Conservation (phyloP, 257 asterid species). For the Solanum neorickii region DNA sequence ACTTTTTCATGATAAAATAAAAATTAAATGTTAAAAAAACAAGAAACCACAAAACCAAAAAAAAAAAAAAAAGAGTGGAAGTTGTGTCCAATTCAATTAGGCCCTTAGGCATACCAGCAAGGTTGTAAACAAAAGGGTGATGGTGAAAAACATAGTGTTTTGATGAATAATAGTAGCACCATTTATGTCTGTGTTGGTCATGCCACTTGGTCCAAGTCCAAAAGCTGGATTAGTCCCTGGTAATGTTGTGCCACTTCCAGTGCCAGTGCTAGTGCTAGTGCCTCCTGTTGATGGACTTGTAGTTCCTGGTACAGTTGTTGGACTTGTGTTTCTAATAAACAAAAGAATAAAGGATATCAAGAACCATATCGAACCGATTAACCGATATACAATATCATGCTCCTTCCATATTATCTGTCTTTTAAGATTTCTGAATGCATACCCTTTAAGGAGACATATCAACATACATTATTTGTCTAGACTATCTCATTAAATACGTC, state of each 20-base stretch:
- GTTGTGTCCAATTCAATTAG: not conserved
- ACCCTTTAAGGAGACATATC: not conserved
- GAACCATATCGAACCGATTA: not conserved
- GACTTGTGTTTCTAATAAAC: constrained; percentile 1
- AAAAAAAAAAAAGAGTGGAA: not conserved
- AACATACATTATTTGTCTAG: not conserved
- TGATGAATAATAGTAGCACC: not conserved
- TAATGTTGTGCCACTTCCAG: not conserved
- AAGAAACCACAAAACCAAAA: not conserved
- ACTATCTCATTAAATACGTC: not conserved
- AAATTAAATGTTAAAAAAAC: not conserved
- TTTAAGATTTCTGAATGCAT: not conserved
- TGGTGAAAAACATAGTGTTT: not conserved
- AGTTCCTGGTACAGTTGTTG: not conserved
- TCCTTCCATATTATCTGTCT: not conserved
- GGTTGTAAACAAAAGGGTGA: not conserved
- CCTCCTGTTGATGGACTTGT: constrained; percentile 4
- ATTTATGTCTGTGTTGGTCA: not conserved
- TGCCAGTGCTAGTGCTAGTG: not conserved
- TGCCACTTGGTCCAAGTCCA: constrained; percentile 8
- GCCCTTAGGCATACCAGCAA: not conserved
- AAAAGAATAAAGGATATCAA: not conserved
- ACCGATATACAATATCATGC: not conserved
- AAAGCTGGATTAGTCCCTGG: not conserved
- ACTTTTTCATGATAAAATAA: not conserved